Conservation (phyloP, 2,329 filamentous ascomycete genomes). For the Claviceps africana region DNA sequence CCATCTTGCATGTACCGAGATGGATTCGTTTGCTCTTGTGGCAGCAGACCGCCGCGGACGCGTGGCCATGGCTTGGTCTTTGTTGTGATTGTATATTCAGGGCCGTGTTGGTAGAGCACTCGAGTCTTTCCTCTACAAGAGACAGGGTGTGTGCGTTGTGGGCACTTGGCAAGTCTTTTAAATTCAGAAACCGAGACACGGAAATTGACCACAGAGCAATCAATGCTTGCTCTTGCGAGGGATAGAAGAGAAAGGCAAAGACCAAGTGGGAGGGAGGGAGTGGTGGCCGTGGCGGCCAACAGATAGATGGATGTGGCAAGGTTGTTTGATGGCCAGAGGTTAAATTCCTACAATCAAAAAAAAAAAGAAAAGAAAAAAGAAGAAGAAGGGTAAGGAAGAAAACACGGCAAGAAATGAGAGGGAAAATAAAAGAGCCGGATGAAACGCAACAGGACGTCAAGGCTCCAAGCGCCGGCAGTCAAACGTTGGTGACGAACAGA, state of each 20-base stretch:
- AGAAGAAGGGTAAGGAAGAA: background rate
- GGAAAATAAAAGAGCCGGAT: background rate
- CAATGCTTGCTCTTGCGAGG: background rate
- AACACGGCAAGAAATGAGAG: background rate
- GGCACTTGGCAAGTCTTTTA: no score
- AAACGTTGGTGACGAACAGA: background rate
- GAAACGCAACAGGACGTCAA: background rate
- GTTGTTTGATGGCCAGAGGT: background rate
- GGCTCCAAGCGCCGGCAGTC: background rate
- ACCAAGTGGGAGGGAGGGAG: background rate
- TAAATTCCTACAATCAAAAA: background rate
- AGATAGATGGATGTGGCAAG: background rate
- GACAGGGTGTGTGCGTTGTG: background rate
- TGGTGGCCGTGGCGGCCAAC: background rate
- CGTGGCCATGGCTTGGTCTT: constrained; percentile 25
- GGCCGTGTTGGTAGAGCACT: background rate
- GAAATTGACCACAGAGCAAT: background rate
- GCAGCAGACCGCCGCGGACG: constrained; percentile 33
- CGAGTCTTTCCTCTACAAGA: background rate
- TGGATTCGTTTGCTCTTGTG: constrained; percentile 27
- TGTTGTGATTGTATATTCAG: background rate
- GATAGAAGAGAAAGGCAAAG: background rate
- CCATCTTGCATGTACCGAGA: constrained; percentile 27
- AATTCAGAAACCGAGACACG: background rate
- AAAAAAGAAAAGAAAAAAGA: background rate